Conservation (phyloP, 1,139 yeast genomes). For the Hansenula anomala region DNA sequence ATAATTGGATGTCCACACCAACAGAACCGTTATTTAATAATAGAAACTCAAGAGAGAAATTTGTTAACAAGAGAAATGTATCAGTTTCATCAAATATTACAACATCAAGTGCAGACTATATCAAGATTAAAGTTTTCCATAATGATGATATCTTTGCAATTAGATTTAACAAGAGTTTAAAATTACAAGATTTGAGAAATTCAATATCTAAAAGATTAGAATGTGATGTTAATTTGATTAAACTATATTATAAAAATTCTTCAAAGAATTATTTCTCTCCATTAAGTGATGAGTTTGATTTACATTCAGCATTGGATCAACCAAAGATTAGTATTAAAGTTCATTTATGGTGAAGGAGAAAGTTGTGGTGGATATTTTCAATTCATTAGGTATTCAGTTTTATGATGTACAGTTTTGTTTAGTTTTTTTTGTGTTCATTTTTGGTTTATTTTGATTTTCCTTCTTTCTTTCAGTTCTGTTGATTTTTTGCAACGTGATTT, state of each 20-base stretch:
- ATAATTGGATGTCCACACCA: constrained; percentile 15
- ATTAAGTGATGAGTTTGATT: constrained; percentile 14
- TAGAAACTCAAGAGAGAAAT: neutral
- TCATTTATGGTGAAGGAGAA: constrained; percentile 9
- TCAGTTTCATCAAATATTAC: constrained; percentile 3
- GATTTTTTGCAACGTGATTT: too few relatives aligned
- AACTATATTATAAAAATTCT: constrained; percentile 15
- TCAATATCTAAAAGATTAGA: constrained; percentile 20
- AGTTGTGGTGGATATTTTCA: neutral
- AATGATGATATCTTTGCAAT: constrained; percentile 22
- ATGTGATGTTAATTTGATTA: constrained; percentile 10
- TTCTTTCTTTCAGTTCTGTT: too few relatives aligned
- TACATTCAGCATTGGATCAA: constrained; percentile 12
- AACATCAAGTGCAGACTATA: constrained; percentile 3
- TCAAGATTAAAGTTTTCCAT: constrained; percentile 18
- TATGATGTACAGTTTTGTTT: neutral
- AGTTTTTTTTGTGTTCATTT: neutral
- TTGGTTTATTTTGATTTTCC: neutral
- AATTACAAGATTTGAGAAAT: constrained; percentile 9
- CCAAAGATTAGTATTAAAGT: constrained; percentile 17
- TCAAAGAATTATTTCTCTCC: constrained; percentile 14
- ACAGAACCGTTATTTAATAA: constrained; percentile 11
- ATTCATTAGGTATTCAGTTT: too few relatives aligned
- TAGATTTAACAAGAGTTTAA: constrained; percentile 7
- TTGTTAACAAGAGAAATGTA: constrained; percentile 4